Conservation (phyloP, 1,284 basidiomycete genomes). For the Pseudozyma tsukubaensis region DNA sequence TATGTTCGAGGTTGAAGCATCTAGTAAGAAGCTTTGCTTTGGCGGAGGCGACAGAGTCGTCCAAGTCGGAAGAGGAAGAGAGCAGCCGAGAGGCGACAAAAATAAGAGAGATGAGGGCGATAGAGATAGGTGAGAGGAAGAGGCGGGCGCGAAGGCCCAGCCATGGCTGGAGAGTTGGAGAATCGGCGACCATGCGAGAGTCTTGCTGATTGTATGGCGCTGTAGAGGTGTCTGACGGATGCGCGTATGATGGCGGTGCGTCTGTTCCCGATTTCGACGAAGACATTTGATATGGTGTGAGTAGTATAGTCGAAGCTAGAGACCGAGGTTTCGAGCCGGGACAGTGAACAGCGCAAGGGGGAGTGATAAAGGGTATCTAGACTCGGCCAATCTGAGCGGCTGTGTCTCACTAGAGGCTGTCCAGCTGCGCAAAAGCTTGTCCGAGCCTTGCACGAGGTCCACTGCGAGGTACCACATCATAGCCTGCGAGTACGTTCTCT, state of each 20-base stretch:
- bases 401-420: background rate
- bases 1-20: slow-evolving; percentile 83
- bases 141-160: slow-evolving; percentile 83
- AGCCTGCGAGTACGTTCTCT: background rate
- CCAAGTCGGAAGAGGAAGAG: slow-evolving; percentile 78
- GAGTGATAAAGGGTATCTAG: background rate
- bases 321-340: too few relatives aligned
- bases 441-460: background rate
- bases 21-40: slow-evolving; percentile 80
- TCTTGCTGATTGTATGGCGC: slow-evolving; percentile 5
- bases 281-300: slow-evolving; percentile 12
- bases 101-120: slow-evolving; percentile 80
- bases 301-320: background rate
- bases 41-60: slow-evolving; percentile 77
- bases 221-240: background rate
- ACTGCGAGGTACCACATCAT: too few relatives aligned
- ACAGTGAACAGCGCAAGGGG: background rate
- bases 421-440: background rate
- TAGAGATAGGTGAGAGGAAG: slow-evolving; percentile 79
- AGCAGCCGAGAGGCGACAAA: slow-evolving; percentile 86
- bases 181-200: background rate
- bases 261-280: slow-evolving; percentile 2
- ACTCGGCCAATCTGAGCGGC: background rate
- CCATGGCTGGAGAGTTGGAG: slow-evolving; percentile 73
- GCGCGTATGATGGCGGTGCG: slow-evolving; percentile 24